Evolutionary conservation across 1,139 yeast genomes (phyloP).

Genomic region (Debaryomyces sp.): DNA sequence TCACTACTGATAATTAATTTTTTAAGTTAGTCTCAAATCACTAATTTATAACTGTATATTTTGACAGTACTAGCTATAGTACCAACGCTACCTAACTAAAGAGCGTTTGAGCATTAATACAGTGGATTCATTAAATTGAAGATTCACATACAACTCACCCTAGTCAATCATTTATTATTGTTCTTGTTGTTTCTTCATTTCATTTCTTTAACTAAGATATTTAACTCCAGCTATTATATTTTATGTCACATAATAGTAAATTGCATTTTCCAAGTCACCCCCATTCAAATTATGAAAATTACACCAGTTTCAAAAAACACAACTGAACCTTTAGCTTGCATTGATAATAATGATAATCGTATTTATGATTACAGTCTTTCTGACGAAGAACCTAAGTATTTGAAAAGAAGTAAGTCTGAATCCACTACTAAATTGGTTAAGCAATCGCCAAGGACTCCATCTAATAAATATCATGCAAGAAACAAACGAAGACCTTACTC

Average conservation of each 20-base stretch:
- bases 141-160: constrained; percentile 25
- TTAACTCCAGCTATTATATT: background rate
- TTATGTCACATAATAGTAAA: background rate
- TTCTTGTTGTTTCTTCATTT: constrained; percentile 4
- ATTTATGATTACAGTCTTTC: constrained; percentile 21
- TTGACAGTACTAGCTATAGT: background rate
- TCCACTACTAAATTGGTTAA: constrained; percentile 5
- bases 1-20: background rate
- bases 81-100: background rate
- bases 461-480: constrained; percentile 14
- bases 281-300: constrained; percentile 13
- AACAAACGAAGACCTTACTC: constrained; percentile 12
- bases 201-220: constrained; percentile 2
- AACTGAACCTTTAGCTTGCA: constrained; percentile 31
- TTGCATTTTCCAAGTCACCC: background rate
- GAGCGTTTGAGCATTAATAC: background rate
- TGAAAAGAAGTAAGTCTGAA: constrained; percentile 9
- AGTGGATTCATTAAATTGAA: constrained; percentile 14
- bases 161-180: constrained; percentile 25
- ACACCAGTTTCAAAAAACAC: constrained; percentile 17
- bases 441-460: constrained; percentile 10
- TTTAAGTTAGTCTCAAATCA: background rate
- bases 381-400: background rate
- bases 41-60: background rate
- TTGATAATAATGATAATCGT: constrained; percentile 21